Evolutionary conservation across 2,329 filamentous ascomycete genomes (phyloP), one percentile per base, ranked within the genome.

Genomic region (Furcasterigmium sp.): DNA sequence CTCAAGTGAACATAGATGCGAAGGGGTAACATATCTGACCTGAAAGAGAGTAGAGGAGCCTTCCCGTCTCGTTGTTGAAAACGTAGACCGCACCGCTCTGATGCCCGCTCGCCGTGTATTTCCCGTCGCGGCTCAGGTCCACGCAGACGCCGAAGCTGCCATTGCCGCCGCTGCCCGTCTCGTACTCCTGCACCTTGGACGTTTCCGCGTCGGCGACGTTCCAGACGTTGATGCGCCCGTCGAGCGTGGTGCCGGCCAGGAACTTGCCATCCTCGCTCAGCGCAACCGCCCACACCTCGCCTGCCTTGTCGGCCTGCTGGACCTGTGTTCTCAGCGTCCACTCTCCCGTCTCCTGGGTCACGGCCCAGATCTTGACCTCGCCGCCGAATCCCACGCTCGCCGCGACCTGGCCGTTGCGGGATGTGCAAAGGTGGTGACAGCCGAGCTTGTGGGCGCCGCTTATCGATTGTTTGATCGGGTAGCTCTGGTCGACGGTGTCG

Each of bases 51-150:
- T 95, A 91, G 11, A 87, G 73, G 54, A 98, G 80, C 42, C 88
- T 80, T 4, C 88, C 87, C 1, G 86, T 89, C 53, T 90, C 84
- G 56, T 95, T 97, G 70, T 90, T 91, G 74, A 97, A 98, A 48
- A 98, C 82, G 67, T 96, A 96, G 49, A 97, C 79, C 11, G 82
- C 84, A 14, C 93, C 93, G 56, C 87, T 95, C 61, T 95, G 87
- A 65, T 98, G 91, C 0, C 93, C 93, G 41, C 86, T 94, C 4
- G 91, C 91, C 23, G 91, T 94, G 62, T 89, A 85, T 49, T 80
- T 83, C 42, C 91, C 91, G 62, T 98, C 86, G 17, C 70, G 65
- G 53, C 79, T 83, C 61, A 97, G 66, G 61, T 93, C 91, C 48
- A 98, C 82, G 56, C 85, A 86, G 68, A 93, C 80, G 29, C 90